Base-by-base conservation (phyloP, 257 asterid genomes). In the Jacaranda copaia region DNA sequence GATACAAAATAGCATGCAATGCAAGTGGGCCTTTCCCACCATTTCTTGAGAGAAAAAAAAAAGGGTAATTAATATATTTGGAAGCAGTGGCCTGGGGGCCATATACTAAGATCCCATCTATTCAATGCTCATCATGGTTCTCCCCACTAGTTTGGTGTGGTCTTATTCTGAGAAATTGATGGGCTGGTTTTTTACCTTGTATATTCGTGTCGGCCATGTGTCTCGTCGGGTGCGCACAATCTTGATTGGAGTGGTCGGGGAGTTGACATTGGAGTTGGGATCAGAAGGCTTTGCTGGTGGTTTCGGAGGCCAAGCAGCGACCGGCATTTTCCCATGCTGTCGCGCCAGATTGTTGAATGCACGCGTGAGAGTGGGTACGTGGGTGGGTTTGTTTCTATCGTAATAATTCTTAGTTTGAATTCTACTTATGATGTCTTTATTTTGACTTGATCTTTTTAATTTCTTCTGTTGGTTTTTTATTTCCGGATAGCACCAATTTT, bases 181-280 rank as follows among this genome's bases (percentile, higher is more conserved):
- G 74, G 72, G 35, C 8, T 67, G 74, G 73, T 62, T 53, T 77
- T 43, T 5, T 6, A 48, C 58, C 68, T 80, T 77, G 78, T 77
- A 67, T 62, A 67, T 62, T 75, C 64, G 57, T 88, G 92, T 84
- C 84, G 83, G 89, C 74, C 86, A 79, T 72, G 85, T 82, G 86
- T 74, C 84, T 51, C 16, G 64, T 45, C 43, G 2, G 12, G 12
- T 85, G 61, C 36, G 25, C 64, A 63, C 38, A 43, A 40, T 38
- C 58, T 68, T 57, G 81, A 83, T 60, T 68, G 78, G 70, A 72
- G 78, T 71, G 86, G 82, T 83, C 83, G 71, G 71, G 78, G 78
- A 71, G 75, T 39, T 76, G 73, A 58, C 15, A 11, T 35, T 56
- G 51, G 19, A 13, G 56, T 19, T 64, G 61, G 52, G 68, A 45